Conservation (phyloP, 495 filamentous ascomycete genomes). For the Aspergillus incahuasiensis region DNA sequence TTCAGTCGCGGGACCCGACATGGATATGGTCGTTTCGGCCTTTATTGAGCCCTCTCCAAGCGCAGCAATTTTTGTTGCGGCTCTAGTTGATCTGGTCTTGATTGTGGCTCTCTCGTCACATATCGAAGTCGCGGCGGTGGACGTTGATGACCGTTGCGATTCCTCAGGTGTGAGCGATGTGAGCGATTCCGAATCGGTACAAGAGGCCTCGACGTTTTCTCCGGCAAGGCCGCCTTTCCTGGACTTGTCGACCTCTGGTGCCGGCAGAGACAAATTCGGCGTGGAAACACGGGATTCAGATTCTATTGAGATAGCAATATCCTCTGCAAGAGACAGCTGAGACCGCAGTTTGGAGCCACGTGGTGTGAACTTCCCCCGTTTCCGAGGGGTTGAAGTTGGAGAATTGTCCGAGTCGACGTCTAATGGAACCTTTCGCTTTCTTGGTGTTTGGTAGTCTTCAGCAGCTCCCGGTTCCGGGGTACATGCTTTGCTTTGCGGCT, state of each 20-base stretch:
- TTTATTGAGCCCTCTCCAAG: neutral
- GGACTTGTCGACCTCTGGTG: neutral
- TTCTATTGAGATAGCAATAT: constrained; percentile 12
- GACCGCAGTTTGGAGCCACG: constrained; percentile 40
- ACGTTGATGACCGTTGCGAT: constrained; percentile 35
- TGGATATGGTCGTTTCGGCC: neutral
- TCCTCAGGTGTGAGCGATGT: constrained; percentile 28
- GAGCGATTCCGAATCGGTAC: constrained; percentile 29
- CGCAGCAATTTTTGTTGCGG: neutral
- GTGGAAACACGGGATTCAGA: constrained; percentile 15
- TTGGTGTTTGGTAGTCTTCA: constrained; percentile 18
- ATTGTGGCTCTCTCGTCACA: constrained; percentile 23
- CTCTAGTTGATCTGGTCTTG: constrained; percentile 20
- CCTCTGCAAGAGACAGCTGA: constrained; percentile 34
- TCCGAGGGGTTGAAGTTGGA: constrained; percentile 31
- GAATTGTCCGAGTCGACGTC: constrained; percentile 35
- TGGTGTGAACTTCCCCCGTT: constrained; percentile 34
- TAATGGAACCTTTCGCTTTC: constrained; percentile 42
- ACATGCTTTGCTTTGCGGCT: constrained; percentile 30
- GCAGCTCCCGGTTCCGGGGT: constrained; percentile 30
- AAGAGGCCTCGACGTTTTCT: constrained; percentile 2
- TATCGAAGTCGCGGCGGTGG: constrained; percentile 37
- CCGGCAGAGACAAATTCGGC: constrained; percentile 2
- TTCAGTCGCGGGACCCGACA: neutral
- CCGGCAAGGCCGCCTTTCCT: constrained; percentile 1